These are phyloP conservation scores for Litsea cubeba DNA, from an alignment of 164 flowering plant species.

Conservation along the genomic window DNA sequence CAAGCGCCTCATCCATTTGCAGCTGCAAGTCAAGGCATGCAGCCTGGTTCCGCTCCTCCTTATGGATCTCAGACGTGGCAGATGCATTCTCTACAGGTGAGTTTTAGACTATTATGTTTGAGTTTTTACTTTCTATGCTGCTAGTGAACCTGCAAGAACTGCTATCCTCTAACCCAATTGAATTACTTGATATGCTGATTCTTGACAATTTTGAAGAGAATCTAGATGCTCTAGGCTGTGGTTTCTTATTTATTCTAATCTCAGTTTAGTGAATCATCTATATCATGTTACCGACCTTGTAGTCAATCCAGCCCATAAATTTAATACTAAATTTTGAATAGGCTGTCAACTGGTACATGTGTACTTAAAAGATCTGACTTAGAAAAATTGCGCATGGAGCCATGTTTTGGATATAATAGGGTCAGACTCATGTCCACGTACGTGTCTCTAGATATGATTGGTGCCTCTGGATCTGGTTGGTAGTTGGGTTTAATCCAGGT, in stretches of 20 bases:
- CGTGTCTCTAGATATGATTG: no score
- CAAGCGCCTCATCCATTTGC: conserved; percentile 20
- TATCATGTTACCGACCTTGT: neutral
- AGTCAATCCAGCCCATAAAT: neutral
- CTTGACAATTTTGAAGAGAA: neutral
- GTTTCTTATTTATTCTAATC: neutral
- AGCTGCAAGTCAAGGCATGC: conserved; percentile 9
- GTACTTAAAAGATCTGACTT: no score
- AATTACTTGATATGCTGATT: neutral
- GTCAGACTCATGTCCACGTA: no score
- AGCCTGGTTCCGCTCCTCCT: conserved; percentile 5
- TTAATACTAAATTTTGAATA: neutral
- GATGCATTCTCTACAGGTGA: conserved; percentile 51
- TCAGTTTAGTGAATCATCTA: neutral
- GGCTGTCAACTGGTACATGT: neutral
- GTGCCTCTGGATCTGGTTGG: no score
- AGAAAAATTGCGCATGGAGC: no score
- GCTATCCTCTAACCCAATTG: neutral
- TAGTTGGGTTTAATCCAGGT: no score
- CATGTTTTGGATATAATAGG: no score
- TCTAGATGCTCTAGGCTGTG: neutral
- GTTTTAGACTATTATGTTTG: neutral
- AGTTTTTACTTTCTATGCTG: neutral
- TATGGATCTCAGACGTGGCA: conserved; percentile 33
- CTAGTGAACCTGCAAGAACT: neutral